phyloP scores from a whole-genome alignment of 176 grass and related monocot genomes.

The Triticum dicoccoides region DNA sequence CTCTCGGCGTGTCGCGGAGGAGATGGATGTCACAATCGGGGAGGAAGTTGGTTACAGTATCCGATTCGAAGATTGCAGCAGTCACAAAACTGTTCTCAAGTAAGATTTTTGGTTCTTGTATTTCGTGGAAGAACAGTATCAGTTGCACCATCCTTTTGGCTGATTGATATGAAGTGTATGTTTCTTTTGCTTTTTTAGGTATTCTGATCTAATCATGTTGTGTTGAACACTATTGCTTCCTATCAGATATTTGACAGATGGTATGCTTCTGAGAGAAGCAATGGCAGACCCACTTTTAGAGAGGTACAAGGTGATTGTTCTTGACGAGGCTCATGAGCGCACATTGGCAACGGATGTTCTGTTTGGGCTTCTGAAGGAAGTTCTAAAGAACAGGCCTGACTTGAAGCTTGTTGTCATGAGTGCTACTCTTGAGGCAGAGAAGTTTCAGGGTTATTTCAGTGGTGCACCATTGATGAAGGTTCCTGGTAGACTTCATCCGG shows the following conservation, averaged over 20 bases:
- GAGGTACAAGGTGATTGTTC: conserved; percentile 93
- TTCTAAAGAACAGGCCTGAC: conserved; percentile 81
- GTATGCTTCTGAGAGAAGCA: conserved; percentile 99
- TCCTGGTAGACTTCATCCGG: conserved; percentile 83
- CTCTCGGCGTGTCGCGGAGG: conserved; percentile 91
- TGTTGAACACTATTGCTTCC: conserved; percentile 87
- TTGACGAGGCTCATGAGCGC: conserved; percentile 95
- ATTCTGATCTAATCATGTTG: conserved; percentile 64
- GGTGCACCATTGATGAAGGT: conserved; percentile 88
- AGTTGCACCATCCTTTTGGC: conserved; percentile 50
- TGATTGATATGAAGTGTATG: conserved; percentile 49
- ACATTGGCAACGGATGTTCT: conserved; percentile 92
- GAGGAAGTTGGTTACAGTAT: conserved; percentile 99
- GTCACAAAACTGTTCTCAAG: conserved; percentile 96
- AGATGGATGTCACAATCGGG: conserved; percentile 96
- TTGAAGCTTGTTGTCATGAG: conserved; percentile 97
- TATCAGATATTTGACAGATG: conserved; percentile 99
- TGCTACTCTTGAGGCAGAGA: conserved; percentile 94
- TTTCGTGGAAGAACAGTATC: conserved; percentile 24
- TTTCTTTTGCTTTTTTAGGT: conserved; percentile 52
- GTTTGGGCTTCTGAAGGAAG: conserved; percentile 95
- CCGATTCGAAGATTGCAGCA: conserved; percentile 97
- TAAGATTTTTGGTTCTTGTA: conserved; percentile 46
- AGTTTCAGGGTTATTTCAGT: conserved; percentile 82
- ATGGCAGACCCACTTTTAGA: conserved; percentile 97